phyloP scores from a whole-genome alignment of 1,284 basidiomycete genomes.

The Salmacisia buchloeana region DNA sequence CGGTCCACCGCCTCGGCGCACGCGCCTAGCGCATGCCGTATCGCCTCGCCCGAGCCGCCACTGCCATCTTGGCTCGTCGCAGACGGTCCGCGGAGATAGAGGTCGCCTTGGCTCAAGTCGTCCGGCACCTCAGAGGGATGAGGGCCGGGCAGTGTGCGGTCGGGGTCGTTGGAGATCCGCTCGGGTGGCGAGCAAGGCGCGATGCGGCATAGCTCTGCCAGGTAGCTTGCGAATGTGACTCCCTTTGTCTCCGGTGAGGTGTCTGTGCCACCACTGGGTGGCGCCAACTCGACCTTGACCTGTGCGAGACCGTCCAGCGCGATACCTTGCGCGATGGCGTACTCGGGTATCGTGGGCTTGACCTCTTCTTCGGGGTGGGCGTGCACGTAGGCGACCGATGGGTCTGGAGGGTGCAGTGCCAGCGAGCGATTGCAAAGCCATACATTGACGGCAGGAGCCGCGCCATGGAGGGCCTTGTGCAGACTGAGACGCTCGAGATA shows the following conservation, averaged over 20 bases:
- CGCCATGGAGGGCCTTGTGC: neutral
- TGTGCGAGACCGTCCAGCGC: neutral
- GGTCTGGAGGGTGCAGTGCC: conserved; percentile 28
- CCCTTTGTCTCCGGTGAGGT: neutral
- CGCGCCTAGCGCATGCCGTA: conserved; percentile 41
- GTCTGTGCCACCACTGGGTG: no score
- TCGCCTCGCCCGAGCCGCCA: conserved; percentile 44
- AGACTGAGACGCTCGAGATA: neutral
- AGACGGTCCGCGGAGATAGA: conserved; percentile 40
- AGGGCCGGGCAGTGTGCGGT: conserved; percentile 15
- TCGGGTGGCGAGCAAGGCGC: neutral
- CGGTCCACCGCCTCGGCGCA: conserved; percentile 44
- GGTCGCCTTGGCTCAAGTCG: conserved; percentile 41
- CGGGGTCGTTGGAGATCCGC: neutral
- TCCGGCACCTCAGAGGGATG: conserved; percentile 39
- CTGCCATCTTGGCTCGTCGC: neutral
- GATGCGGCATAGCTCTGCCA: neutral
- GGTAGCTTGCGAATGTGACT: neutral
- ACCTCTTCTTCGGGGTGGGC: conserved; percentile 11
- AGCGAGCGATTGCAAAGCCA: conserved; percentile 16
- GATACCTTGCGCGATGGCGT: neutral
- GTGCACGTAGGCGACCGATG: conserved; percentile 22
- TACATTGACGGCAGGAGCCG: conserved; percentile 9
- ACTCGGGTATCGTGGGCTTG: neutral
- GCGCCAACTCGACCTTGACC: neutral